Percentiles rank a stretch among this genome's conserved stretches.
Conservation (phyloP, 2,329 filamentous ascomycete genomes). For the Nigrograna mackinnonii region DNA sequence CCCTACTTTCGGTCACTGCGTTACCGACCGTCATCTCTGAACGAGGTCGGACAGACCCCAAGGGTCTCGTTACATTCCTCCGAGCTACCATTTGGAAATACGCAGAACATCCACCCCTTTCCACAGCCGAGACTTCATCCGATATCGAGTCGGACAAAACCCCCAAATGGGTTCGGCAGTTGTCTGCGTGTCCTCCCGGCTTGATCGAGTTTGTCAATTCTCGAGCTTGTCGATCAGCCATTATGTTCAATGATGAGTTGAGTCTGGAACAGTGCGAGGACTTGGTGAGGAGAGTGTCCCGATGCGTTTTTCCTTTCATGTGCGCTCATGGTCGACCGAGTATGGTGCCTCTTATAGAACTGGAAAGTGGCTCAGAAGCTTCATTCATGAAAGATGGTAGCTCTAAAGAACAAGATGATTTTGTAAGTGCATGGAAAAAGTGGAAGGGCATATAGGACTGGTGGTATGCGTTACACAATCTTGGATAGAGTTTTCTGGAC, state of each 20-base stretch:
- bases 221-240: constrained; percentile 74
- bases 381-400: too few relatives aligned
- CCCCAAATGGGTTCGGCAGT: constrained; percentile 60
- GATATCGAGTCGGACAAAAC: constrained; percentile 3
- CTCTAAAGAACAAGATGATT: constrained; percentile 1
- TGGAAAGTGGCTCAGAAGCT: too few relatives aligned
- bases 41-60: constrained; percentile 73
- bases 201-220: constrained; percentile 79
- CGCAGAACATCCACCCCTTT: constrained; percentile 13
- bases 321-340: constrained; percentile 74
- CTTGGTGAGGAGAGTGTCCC: constrained; percentile 61
- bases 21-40: constrained; percentile 76
- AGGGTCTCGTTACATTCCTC: constrained; percentile 72
- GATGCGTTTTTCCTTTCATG: constrained; percentile 75
- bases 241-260: constrained; percentile 83
- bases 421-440: constrained; percentile 10
- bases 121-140: not conserved
- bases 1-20: constrained; percentile 53
- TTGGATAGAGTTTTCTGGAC: too few relatives aligned
- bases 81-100: constrained; percentile 74
- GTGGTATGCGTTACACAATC: not conserved
- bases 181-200: constrained; percentile 72
- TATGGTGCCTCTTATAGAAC: constrained; percentile 50
- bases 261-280: constrained; percentile 59
- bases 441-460: constrained; percentile 3